These are phyloP conservation scores for Aspergillus oerlinghausenensis DNA, from an alignment of 2,329 filamentous ascomycete species.

Conservation along the genomic window DNA sequence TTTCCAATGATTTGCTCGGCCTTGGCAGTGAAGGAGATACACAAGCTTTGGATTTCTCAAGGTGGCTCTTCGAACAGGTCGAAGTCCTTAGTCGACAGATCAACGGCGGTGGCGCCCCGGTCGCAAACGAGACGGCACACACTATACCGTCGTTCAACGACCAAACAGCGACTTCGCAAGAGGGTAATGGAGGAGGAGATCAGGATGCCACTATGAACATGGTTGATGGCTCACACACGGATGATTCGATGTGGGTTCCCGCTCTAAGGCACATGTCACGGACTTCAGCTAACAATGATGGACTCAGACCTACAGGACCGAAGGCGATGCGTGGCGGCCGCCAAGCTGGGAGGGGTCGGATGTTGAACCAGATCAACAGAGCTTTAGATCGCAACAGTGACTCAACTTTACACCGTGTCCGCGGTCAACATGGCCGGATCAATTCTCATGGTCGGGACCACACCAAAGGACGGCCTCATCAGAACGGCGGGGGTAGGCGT, in stretches of 20 bases:
- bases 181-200: slow-evolving; percentile 30
- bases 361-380: slow-evolving; percentile 80
- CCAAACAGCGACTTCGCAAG: slow-evolving; percentile 22
- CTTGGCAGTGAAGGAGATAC: slow-evolving; percentile 72
- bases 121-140: slow-evolving; percentile 20
- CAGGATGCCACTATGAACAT: slow-evolving; percentile 77
- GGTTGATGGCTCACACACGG: slow-evolving; percentile 49
- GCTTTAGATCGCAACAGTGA: slow-evolving; percentile 72
- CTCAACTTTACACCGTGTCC: slow-evolving; percentile 73
- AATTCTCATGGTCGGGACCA: slow-evolving; percentile 69
- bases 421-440: slow-evolving; percentile 69
- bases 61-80: slow-evolving; percentile 91
- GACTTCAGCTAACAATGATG: slow-evolving; percentile 35
- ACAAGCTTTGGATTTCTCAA: slow-evolving; percentile 75
- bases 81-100: slow-evolving; percentile 61
- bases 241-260: slow-evolving; percentile 37
- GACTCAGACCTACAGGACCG: slow-evolving; percentile 77
- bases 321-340: slow-evolving; percentile 84
- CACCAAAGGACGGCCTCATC: slow-evolving; percentile 61
- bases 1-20: slow-evolving; percentile 80
- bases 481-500: slow-evolving; percentile 40
- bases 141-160: slow-evolving; percentile 32
- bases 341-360: slow-evolving; percentile 64
- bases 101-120: slow-evolving; percentile 46
- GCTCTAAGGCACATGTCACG: background rate